Evolutionary conservation across 176 grass and related monocot genomes (phyloP).

Genomic region (Lolium perenne): DNA sequence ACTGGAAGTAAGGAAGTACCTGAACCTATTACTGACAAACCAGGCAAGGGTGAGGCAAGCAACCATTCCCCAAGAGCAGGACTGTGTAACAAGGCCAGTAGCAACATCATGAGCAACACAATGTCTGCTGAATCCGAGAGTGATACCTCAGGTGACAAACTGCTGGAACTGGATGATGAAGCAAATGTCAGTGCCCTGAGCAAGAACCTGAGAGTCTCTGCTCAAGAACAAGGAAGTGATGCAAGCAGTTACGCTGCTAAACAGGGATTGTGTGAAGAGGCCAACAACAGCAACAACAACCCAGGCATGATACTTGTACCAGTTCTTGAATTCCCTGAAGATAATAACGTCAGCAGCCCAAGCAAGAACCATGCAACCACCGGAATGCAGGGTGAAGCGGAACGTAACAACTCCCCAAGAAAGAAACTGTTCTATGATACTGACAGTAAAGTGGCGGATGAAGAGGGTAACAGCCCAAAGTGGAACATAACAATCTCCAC

Average conservation of each 20-base stretch:
- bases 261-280: conserved; percentile 19
- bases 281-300: conserved; percentile 21
- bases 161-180: conserved; percentile 30
- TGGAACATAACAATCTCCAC: conserved; percentile 13
- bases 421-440: neutral
- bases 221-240: conserved; percentile 22
- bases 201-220: neutral
- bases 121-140: conserved; percentile 19
- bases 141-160: conserved; percentile 18
- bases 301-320: conserved; percentile 10
- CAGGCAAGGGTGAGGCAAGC: conserved; percentile 1
- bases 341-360: neutral
- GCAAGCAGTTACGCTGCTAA: conserved; percentile 5
- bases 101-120: neutral
- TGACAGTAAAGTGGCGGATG: conserved; percentile 10
- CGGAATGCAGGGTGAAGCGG: neutral
- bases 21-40: conserved; percentile 18
- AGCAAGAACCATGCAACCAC: conserved; percentile 1
- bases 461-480: neutral
- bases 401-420: conserved; percentile 4
- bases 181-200: neutral
- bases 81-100: conserved; percentile 13
- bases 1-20: neutral
- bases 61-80: neutral
- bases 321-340: conserved; percentile 12